Evolutionary conservation across 108 stramenopile genomes (phyloP).

Genomic region (Skeletonema grethae): DNA sequence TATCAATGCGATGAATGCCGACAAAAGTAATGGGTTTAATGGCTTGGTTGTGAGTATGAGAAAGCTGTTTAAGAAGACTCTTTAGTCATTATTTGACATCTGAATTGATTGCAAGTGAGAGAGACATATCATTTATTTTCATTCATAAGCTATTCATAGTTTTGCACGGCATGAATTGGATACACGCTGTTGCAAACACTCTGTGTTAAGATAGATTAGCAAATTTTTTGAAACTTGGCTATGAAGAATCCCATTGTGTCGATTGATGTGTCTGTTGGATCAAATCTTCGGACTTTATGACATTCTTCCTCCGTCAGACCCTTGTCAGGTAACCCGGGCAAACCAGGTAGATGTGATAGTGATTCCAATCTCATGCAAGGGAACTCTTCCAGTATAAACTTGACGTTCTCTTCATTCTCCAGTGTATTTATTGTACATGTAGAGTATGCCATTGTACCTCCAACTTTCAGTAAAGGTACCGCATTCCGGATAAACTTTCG

Average conservation of each 20-base stretch:
- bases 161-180: not conserved
- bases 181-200: not conserved
- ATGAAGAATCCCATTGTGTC: constrained; percentile 84
- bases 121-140: not conserved
- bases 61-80: constrained; percentile 13
- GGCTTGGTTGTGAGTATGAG: constrained; percentile 15
- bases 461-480: constrained; percentile 58
- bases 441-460: constrained; percentile 72
- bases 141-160: not conserved
- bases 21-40: constrained; percentile 14
- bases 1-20: constrained; percentile 12
- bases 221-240: constrained; percentile 63
- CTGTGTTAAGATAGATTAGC: not conserved
- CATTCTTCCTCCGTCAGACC: constrained; percentile 61
- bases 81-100: not conserved
- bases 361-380: constrained; percentile 66
- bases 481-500: constrained; percentile 58
- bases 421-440: constrained; percentile 69
- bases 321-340: constrained; percentile 48
- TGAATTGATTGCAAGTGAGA: not conserved
- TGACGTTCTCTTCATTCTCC: constrained; percentile 75
- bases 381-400: constrained; percentile 56
- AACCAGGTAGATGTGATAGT: constrained; percentile 48
- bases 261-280: constrained; percentile 45
- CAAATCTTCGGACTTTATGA: constrained; percentile 60